phyloP scores from a whole-genome alignment of 1,284 basidiomycete genomes.

The Rhodotorula sp. region DNA sequence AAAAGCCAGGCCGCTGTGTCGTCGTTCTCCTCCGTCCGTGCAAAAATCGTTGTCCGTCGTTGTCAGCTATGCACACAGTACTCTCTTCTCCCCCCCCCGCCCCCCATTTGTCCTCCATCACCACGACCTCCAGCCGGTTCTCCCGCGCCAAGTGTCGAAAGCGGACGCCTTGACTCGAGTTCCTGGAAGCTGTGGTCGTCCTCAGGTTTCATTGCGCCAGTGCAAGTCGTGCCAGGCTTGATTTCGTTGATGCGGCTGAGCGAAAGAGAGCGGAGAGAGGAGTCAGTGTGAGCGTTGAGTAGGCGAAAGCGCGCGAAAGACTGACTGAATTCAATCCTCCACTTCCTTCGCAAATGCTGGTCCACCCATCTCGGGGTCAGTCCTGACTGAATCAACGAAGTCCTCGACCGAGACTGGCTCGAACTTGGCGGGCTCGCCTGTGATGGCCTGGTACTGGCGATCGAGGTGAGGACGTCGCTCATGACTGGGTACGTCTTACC shows the following conservation, averaged over 20 bases:
- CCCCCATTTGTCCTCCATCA: no score
- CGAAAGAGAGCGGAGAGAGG: background rate
- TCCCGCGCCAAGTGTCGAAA: conserved; percentile 1
- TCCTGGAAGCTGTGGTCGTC: conserved; percentile 7
- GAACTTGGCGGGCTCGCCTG: conserved; percentile 4
- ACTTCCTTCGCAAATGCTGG: no score
- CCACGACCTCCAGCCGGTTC: conserved; percentile 5
- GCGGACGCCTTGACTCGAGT: conserved; percentile 13
- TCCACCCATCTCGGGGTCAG: no score
- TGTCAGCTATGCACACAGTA: no score
- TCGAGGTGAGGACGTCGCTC: background rate
- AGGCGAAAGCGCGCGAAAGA: no score
- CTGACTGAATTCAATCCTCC: no score
- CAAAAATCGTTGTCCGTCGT: no score
- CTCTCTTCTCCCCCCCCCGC: no score
- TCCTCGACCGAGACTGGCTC: background rate
- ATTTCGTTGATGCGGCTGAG: background rate
- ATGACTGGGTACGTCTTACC: conserved; percentile 18
- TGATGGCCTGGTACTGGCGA: background rate
- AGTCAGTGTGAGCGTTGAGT: no score
- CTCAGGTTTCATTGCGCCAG: background rate
- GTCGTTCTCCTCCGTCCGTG: no score
- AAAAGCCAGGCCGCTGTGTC: no score
- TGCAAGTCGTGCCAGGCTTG: background rate
- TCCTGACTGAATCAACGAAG: no score